Evolutionary conservation across 352 stramenopile genomes (phyloP).

Genomic region (Pythium sukuiense): DNA sequence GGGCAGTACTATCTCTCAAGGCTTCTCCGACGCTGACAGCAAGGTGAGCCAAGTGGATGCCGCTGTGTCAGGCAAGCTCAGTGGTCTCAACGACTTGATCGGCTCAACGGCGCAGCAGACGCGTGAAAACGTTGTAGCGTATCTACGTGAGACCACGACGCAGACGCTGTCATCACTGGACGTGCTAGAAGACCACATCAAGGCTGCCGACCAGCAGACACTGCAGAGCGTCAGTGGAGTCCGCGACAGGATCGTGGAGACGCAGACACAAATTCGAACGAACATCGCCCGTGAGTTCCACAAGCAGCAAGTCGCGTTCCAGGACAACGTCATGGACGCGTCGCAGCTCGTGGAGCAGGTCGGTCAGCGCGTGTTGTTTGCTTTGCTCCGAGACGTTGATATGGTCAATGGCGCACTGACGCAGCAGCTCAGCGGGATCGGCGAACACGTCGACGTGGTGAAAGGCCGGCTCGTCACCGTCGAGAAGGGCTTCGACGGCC

Average conservation of each 20-base stretch:
- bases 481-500: not conserved
- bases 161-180: not conserved
- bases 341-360: not conserved
- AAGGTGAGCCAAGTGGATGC: not conserved
- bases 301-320: not conserved
- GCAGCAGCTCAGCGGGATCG: conserved; percentile 3
- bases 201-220: not conserved
- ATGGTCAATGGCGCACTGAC: conserved; percentile 1
- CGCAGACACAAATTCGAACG: not conserved
- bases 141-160: not conserved
- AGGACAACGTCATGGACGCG: not conserved
- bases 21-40: not conserved
- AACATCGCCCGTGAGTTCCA: not conserved
- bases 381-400: conserved; percentile 11
- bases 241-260: not conserved
- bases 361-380: not conserved
- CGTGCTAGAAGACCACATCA: not conserved
- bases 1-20: not conserved
- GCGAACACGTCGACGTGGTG: conserved; percentile 1
- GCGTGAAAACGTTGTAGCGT: not conserved
- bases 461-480: conserved; percentile 2
- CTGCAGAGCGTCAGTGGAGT: not conserved
- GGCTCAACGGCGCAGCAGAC: conserved; percentile 2
- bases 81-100: not conserved
- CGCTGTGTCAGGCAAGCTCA: not conserved